phyloP scores from a whole-genome alignment of 2,329 filamentous ascomycete genomes.

The Calcarisporium arbuscula region DNA sequence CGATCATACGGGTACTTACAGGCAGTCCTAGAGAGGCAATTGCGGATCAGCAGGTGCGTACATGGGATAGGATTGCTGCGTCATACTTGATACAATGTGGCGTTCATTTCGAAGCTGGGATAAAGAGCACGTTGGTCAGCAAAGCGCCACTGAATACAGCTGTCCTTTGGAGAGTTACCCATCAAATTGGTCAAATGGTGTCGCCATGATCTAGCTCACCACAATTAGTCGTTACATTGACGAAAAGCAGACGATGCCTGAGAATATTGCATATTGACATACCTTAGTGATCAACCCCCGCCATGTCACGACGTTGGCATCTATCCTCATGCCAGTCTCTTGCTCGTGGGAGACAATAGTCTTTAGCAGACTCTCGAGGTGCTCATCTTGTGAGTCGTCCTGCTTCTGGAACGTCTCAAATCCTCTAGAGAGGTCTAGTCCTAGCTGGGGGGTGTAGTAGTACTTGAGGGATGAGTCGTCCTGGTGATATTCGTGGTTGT shows the following conservation, averaged over 20 bases:
- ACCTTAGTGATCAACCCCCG: slow-evolving; percentile 98
- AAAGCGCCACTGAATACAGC: too few relatives aligned
- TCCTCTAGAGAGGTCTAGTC: slow-evolving; percentile 69
- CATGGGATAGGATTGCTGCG: too few relatives aligned
- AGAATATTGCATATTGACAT: slow-evolving; percentile 10
- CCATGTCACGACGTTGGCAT: slow-evolving; percentile 85
- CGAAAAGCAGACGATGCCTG: background rate
- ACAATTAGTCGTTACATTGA: slow-evolving; percentile 6
- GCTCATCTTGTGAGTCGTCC: slow-evolving; percentile 77
- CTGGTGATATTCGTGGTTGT: slow-evolving; percentile 67
- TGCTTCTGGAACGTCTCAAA: slow-evolving; percentile 79
- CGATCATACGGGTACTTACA: slow-evolving; percentile 33
- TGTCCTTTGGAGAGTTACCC: slow-evolving; percentile 47
- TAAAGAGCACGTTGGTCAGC: too few relatives aligned
- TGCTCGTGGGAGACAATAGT: slow-evolving; percentile 70
- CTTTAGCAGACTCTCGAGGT: slow-evolving; percentile 76
- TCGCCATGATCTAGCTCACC: slow-evolving; percentile 73
- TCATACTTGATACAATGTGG: slow-evolving; percentile 80
- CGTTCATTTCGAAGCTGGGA: slow-evolving; percentile 87
- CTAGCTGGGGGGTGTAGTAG: slow-evolving; percentile 73
- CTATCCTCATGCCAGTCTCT: slow-evolving; percentile 57
- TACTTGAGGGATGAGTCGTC: slow-evolving; percentile 78
- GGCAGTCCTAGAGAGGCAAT: slow-evolving; percentile 44
- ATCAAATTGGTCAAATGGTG: slow-evolving; percentile 75
- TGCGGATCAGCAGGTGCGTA: too few relatives aligned